Base-by-base conservation (phyloP, 257 asterid species). In the Solanum piurae region DNA sequence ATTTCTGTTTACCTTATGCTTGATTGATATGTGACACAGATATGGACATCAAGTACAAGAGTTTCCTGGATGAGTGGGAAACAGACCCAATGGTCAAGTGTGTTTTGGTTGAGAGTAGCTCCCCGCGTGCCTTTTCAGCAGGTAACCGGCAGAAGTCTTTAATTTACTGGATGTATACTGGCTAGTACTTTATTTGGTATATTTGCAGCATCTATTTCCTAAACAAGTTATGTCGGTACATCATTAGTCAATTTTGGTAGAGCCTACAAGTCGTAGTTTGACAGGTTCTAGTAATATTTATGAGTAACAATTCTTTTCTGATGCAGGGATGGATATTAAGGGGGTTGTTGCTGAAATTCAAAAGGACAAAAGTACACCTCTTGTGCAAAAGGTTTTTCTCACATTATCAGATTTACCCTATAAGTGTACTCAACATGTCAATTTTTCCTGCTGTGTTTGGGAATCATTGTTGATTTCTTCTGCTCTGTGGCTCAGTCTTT, bases 251-350 rank as follows among this genome's bases (percentile, higher is more conserved):
- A 23, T 76, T 75, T 76, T 42, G 36, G 29, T 76, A 12, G 60
- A 76, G 13, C 62, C 60, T 40, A 42, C 58, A 38, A 40, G 46
- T 7, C 1, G 8, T 38, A 23, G 83, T 76, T 37, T 38, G 34
- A 38, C 58, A 76, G 23, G 34, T n/a, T 76, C 83, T 76, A 12
- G 76, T 68, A 87, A 87, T 92, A 89, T 87, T 85, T 91, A 92
- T 92, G 94, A 93, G 92, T 92, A 89, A 90, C 91, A 89, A 79
- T 89, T 91, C 88, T 89, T 91, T 93, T 87, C 90, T 79, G 89
- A 92, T 94, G 99, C 98, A 96, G 99, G 98, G 83, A 94, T 96
- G 99, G 99, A 96, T 95, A 95, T 96, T 94, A 96, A 96, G 93
- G 98, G 98, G 86, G 96, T 96, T 92, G 99, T 93, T 90, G 96